A percentile compares a stretch with the other conserved stretches of the same genome.
phyloP scores from a whole-genome alignment of 768 basidiomycete genomes.

The Fistulinella prunicolor region DNA sequence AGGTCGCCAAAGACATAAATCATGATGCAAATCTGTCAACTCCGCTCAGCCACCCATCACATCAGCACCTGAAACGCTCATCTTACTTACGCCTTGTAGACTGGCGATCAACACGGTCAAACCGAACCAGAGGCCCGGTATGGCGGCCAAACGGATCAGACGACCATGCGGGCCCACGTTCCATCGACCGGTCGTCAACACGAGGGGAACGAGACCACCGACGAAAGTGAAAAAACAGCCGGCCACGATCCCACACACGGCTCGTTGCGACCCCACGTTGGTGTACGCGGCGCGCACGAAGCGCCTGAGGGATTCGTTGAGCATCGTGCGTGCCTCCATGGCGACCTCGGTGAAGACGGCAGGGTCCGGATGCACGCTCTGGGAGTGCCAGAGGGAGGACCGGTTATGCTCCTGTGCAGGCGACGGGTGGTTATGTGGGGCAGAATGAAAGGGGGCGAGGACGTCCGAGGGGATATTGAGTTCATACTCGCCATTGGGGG shows the following conservation, averaged over 20 bases:
- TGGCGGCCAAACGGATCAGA: constrained; percentile 55
- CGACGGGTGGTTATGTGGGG: constrained; percentile 33
- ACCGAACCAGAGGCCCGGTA: constrained; percentile 72
- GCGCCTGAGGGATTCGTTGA: constrained; percentile 59
- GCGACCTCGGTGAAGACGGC: constrained; percentile 59
- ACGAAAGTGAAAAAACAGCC: constrained; percentile 50
- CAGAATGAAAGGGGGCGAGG: constrained; percentile 55
- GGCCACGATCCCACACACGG: constrained; percentile 65
- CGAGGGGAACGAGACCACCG: constrained; percentile 50
- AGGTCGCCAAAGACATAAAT: constrained; percentile 80
- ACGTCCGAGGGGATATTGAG: constrained; percentile 66
- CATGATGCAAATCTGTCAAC: constrained; percentile 54
- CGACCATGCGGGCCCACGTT: constrained; percentile 33
- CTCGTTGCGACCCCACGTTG: constrained; percentile 65
- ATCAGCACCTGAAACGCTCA: neutral
- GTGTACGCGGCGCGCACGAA: constrained; percentile 69
- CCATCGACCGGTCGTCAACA: constrained; percentile 44
- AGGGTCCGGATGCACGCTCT: constrained; percentile 58
- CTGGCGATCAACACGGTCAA: constrained; percentile 59
- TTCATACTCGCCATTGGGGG: constrained; percentile 67
- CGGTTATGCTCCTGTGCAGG: constrained; percentile 8
- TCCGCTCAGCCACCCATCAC: neutral
- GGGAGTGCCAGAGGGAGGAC: constrained; percentile 23
- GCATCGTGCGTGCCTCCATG: constrained; percentile 53
- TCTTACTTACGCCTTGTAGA: constrained; percentile 54